phyloP scores from a whole-genome alignment of 768 basidiomycete genomes.

The Collybia sp. region DNA sequence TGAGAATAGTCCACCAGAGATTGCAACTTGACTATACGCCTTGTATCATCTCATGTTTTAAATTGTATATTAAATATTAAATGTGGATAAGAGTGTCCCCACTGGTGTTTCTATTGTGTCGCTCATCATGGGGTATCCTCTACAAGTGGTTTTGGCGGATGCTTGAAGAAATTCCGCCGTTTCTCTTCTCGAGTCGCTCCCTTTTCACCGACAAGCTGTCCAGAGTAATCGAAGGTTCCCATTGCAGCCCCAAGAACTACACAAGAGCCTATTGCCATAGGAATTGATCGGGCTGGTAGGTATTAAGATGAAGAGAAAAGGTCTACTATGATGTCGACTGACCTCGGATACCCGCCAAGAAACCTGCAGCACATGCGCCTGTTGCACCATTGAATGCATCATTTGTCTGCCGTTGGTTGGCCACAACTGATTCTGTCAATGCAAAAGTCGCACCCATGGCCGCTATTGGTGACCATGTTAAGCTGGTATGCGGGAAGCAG shows the following conservation, averaged over 20 bases:
- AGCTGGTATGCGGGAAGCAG: too few species aligned
- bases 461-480: constrained; percentile 38
- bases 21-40: constrained; percentile 2
- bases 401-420: constrained; percentile 74
- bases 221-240: constrained; percentile 79
- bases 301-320: neutral
- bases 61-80: too few species aligned
- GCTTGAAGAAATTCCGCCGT: constrained; percentile 82
- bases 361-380: constrained; percentile 91
- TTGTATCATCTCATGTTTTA: neutral
- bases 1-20: constrained; percentile 2
- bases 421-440: constrained; percentile 73
- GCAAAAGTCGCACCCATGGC: constrained; percentile 88
- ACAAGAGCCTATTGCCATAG: constrained; percentile 77
- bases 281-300: constrained; percentile 71
- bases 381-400: constrained; percentile 81
- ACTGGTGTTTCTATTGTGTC: neutral
- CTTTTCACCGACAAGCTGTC: constrained; percentile 49
- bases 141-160: constrained; percentile 38
- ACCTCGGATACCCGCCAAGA: constrained; percentile 86
- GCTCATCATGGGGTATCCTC: constrained; percentile 25
- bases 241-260: constrained; percentile 73
- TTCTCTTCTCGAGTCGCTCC: constrained; percentile 55
- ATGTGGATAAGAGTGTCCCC: too few species aligned
- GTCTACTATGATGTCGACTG: constrained; percentile 13